Evolutionary conservation across 2,329 filamentous ascomycete genomes (phyloP), one percentile per base, ranked within the genome.

Genomic region (Didymella segeticola): DNA sequence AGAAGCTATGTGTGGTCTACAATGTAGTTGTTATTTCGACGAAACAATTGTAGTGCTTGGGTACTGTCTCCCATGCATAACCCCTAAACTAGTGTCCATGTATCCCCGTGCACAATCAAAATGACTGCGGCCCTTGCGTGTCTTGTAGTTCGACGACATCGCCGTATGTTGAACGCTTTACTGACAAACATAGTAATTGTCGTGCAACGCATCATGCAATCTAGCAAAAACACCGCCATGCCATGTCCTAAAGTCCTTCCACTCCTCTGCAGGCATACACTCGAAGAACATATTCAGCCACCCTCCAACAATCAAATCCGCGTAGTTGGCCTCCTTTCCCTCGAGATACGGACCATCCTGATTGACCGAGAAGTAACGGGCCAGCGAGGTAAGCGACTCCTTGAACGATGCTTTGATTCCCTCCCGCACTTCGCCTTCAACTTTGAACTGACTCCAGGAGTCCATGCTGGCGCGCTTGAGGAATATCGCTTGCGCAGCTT

Each of bases 271-370:
- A 0, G 77, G 78, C 47, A 85, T 62, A 22, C 72, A 75, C 12
- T 33, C 64, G 4, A 60, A 56, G 47, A 78, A 60, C 78, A 83
- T 81, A 5, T 75, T 73, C 65, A 86, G 49, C 83, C 84, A 86
- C 0, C 72, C 82, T 1, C 83, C 83, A 1, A 86, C 78, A 27
- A 86, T 83, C 0, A 85, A 62, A 61, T 86, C 84, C 1, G 82
- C 83, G 72, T 86, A 85, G 37, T 63, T 79, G 1, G 77, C 74
- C 63, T 59, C 63, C 1, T 57, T 41, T 0, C 82, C 83, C 2
- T 83, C 70, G 1, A 86, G 20, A 42, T 81, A 86, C 0, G 81
- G 80, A 6, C 82, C 82, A 11, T 56, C 69, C 0, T 59, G 38
- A 41, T 82, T 75, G 6, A 64, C 46, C 36, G 14, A 23, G 25